A percentile compares a stretch with the other conserved stretches of the same genome.
phyloP scores from a whole-genome alignment of 129 eudicot genomes.

The Logfia minima region DNA sequence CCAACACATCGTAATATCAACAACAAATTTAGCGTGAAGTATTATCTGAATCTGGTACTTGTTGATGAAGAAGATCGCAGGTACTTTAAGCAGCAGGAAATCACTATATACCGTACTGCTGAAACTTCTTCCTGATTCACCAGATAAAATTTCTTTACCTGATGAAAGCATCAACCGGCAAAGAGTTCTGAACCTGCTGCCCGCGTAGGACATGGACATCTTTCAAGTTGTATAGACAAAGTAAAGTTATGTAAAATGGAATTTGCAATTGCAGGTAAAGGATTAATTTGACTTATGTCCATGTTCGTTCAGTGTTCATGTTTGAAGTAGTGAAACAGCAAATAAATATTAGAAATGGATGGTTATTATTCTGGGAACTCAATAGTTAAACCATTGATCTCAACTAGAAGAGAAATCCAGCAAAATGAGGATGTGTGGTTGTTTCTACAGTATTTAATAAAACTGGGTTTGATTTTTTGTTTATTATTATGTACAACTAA shows the following conservation, averaged over 20 bases:
- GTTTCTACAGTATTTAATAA: too few species aligned
- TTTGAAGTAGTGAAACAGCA: conserved; percentile 7
- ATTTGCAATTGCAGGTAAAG: conserved; percentile 26
- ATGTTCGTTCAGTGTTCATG: conserved; percentile 6
- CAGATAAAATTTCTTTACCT: background rate
- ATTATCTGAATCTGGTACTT: conserved; percentile 87
- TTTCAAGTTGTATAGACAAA: conserved; percentile 21
- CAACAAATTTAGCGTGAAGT: conserved; percentile 97
- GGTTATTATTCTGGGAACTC: background rate
- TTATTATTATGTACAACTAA: too few species aligned
- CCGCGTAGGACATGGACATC: background rate
- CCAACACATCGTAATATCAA: conserved; percentile 92
- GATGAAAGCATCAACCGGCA: conserved; percentile 6
- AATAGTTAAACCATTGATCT: background rate
- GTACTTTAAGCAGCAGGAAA: conserved; percentile 95
- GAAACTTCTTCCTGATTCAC: conserved; percentile 52
- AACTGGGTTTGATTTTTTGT: too few species aligned
- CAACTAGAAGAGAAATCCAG: background rate
- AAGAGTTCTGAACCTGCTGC: background rate
- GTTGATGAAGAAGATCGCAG: conserved; percentile 99
- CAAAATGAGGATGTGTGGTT: too few species aligned
- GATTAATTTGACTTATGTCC: background rate
- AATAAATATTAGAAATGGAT: background rate
- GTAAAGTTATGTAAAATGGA: conserved; percentile 17
- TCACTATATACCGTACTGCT: conserved; percentile 74